Evolutionary conservation across 2,329 filamentous ascomycete species (phyloP).

Genomic region (Cytospora mali): DNA sequence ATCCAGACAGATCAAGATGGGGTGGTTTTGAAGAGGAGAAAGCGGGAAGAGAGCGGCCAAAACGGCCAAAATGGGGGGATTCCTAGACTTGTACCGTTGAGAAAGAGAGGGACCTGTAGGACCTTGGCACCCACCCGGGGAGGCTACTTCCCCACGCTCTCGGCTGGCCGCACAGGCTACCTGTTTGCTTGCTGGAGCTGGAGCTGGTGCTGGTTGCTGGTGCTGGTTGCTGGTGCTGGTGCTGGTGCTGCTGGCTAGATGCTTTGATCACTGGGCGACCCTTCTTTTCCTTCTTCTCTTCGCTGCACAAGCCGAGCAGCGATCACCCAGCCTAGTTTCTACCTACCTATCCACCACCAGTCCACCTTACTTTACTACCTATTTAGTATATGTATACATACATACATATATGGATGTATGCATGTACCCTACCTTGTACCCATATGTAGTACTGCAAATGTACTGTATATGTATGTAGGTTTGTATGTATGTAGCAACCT

Average conservation of each 20-base stretch:
- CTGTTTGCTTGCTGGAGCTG: no score
- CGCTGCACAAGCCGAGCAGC: conserved; percentile 29
- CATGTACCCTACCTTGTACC: no score
- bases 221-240: no score
- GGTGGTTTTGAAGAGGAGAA: conserved; percentile 29
- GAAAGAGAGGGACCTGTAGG: neutral
- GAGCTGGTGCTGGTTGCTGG: no score
- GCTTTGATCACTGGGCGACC: conserved; percentile 2
- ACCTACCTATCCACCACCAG: no score
- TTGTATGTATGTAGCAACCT: conserved; percentile 9
- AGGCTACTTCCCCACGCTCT: conserved; percentile 36
- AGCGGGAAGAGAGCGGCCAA: conserved; percentile 27
- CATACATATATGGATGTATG: neutral
- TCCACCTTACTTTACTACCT: no score
- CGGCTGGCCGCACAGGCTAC: conserved; percentile 23
- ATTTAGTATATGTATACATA: neutral
- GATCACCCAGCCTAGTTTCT: conserved; percentile 18
- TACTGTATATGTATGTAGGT: neutral
- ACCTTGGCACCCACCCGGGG: conserved; percentile 10
- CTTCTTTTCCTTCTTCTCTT: neutral
- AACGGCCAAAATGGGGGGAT: conserved; percentile 21
- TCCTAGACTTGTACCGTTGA: conserved; percentile 27
- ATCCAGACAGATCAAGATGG: conserved; percentile 26
- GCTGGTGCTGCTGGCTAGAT: no score
- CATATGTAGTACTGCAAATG: neutral